Evolutionary conservation across 768 basidiomycete species (phyloP).

Genomic region (Naganishia vaughanmartiniae): DNA sequence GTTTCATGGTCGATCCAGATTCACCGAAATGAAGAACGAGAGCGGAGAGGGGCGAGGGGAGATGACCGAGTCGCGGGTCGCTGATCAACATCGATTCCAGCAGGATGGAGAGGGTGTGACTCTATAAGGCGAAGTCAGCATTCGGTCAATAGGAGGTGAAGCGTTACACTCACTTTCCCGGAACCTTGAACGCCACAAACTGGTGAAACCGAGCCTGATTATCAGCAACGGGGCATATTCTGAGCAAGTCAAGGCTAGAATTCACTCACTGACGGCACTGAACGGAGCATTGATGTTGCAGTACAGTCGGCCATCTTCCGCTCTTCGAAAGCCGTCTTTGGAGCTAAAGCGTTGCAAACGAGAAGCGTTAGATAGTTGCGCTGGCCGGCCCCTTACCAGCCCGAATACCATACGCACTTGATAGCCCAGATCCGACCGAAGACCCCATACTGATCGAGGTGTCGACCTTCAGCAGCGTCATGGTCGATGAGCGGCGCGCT

Average conservation of each 20-base stretch:
- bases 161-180: constrained; percentile 19
- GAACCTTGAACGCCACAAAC: constrained; percentile 31
- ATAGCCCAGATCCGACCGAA: constrained; percentile 20
- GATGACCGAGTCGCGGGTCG: constrained; percentile 24
- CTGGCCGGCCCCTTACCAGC: too few species aligned
- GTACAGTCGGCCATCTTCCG: constrained; percentile 20
- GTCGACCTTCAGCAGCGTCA: constrained; percentile 22
- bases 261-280: constrained; percentile 26
- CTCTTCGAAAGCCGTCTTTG: constrained; percentile 7
- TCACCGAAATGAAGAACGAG: constrained; percentile 30
- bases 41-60: constrained; percentile 19
- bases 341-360: not conserved
- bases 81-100: constrained; percentile 29
- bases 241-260: not conserved
- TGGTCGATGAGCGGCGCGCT: constrained; percentile 28
- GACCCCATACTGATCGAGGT: constrained; percentile 27
- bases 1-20: constrained; percentile 23
- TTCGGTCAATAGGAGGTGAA: not conserved
- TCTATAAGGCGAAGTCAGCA: constrained; percentile 5
- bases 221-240: not conserved
- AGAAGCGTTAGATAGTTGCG: too few species aligned
- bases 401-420: constrained; percentile 6
- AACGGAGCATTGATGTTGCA: constrained; percentile 30
- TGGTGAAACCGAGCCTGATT: too few species aligned
- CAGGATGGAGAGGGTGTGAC: constrained; percentile 29